Base-by-base conservation (phyloP, 2,329 filamentous ascomycete species). In the Trichoderma semiorbis region DNA sequence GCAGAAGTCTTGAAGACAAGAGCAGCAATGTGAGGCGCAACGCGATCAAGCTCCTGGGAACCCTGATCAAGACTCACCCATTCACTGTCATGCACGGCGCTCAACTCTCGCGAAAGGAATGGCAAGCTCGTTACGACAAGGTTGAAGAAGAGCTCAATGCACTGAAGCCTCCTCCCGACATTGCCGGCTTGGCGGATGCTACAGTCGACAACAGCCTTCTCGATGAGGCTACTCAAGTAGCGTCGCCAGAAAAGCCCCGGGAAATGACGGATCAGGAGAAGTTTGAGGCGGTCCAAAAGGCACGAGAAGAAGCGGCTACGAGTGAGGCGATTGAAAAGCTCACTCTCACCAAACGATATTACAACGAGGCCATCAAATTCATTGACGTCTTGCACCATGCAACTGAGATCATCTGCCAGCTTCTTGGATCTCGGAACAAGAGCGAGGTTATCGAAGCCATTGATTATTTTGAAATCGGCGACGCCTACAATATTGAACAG, bases 401-500 rank as follows among this genome's bases (percentile, higher is more conserved):
- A 26, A 97, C 94, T 1, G 87, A 88, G 10, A 90, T 90, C 2
- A 91, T 98, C 39, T 94, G 92, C 74, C 95, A 98, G 81, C 87
- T 99, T 21, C 87, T 99, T 4, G 93, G 94, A 7, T 97, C 96
- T 34, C 93, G 93, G 78, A 99, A 99, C 85, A 99, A 99, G 86
- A 97, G 93, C 77, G 96, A 99, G 80, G 93, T 98, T 30, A 97
- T 99, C 74, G 97, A 99, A 81, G 96, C 97, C 18, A 99, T 99
- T 90, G 96, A 99, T 80, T 99, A 97, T 82, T 97, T 99, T 76
- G 94, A 97, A 76, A 90, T 97, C 58, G 92, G 96, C 58, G 95
- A 99, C 80, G 95, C 95, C 7, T 98, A 98, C 86, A 96, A 97
- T 80, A 92, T 99, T 72, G 93, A 98, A 80, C 93, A 96, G 75